Base-by-base conservation (phyloP, 2,329 filamentous ascomycete genomes). In the Clonostachys byssicola region DNA sequence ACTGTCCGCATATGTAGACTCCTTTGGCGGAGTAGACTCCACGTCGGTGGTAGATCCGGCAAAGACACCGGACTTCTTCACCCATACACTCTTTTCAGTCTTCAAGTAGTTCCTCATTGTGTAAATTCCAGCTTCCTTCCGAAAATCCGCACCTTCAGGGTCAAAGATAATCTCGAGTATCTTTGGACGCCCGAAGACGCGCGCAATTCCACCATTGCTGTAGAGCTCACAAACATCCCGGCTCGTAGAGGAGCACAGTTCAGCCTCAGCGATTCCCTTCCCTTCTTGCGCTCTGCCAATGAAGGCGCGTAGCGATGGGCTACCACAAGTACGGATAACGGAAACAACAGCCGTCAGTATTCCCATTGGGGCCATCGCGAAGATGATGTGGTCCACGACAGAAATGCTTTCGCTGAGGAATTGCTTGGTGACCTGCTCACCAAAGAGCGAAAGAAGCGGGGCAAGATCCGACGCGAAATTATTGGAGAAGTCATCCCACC, bases 241-340 rank as follows among this genome's bases (percentile, higher is more conserved):
- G 5, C 60, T 64, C 0, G 69, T 73, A 0, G 68, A 73, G 0
- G 68, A 63, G 52, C 65, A 67, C 1, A 74, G 48, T 41, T 74
- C 69, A 0, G 60, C 55, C 45, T 75, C 70, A 1, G 55, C 62
- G 1, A 47, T 51, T 0, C 59, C 63, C 0, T 50, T 45, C 4
- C 58, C 60, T 50, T 73, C 70, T 41, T 65, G 60, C 0, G 66
- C 60, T 40, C 68, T 49, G 0, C 71, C 70, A 12, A 74, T 57
- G 20, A 73, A 60, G 3, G 70, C 65, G 14, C 62, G 58, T 2
- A 71, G 51, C 2, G 54, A 60, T 0, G 58, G 33, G 2, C 35
- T 47, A 2, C 61, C 67, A 46, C 54, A 69, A 36, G 64, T 53
- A 0, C 65, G 56, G 39, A 67, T 65, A 0, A 53, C 59, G 1